These are phyloP conservation scores for Nakazawaea ambrosiae DNA, from an alignment of 805 yeast species.

Conservation along the genomic window DNA sequence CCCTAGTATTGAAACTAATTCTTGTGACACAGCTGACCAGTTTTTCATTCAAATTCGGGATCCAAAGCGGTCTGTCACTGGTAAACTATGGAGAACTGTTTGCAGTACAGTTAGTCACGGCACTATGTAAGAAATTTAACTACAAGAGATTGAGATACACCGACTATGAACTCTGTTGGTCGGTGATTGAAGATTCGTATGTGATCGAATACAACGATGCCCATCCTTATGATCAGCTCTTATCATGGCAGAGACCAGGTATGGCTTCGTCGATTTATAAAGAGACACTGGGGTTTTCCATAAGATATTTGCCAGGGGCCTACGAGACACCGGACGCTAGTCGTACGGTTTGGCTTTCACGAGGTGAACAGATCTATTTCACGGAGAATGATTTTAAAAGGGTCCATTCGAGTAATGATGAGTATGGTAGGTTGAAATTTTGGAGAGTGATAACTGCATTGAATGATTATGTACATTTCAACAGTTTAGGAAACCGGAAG, in stretches of 20 bases:
- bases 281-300: too few species aligned
- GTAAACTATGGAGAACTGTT: not conserved
- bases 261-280: constrained; percentile 3
- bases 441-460: constrained; percentile 1
- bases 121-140: not conserved
- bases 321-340: too few species aligned
- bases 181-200: constrained; percentile 7
- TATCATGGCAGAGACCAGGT: constrained; percentile 4
- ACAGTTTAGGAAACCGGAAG: constrained; percentile 2
- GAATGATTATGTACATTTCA: constrained; percentile 1
- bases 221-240: not conserved
- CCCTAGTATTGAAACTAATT: not conserved
- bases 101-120: not conserved
- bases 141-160: not conserved
- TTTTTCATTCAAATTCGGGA: constrained; percentile 2
- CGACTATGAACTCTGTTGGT: constrained; percentile 7
- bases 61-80: constrained; percentile 5
- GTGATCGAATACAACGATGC: constrained; percentile 4
- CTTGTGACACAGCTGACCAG: not conserved
- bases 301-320: too few species aligned
- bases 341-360: too few species aligned
- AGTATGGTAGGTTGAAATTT: constrained; percentile 1
- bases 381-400: not conserved
- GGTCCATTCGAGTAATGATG: not conserved
- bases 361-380: not conserved